Conservation (phyloP, 495 filamentous ascomycete genomes). For the Podospora pseudocomata region DNA sequence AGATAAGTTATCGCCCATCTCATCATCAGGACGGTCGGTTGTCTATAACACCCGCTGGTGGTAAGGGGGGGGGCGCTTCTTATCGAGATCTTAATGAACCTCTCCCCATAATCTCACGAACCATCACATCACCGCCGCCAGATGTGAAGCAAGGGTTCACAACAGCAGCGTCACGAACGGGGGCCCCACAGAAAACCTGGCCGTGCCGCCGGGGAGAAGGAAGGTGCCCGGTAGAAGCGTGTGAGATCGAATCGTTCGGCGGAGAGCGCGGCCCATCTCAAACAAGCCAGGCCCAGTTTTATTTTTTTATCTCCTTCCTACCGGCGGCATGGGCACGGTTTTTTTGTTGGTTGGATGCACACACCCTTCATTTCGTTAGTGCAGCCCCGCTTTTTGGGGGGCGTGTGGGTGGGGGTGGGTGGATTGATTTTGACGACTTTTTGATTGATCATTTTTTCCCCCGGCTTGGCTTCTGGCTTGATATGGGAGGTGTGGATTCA, state of each 20-base stretch:
- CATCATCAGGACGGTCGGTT: background rate
- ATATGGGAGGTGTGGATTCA: background rate
- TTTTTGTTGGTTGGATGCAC: constrained; percentile 3
- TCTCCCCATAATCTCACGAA: background rate
- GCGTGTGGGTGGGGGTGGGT: background rate
- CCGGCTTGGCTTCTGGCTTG: background rate
- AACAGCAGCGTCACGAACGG: background rate
- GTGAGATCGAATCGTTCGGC: constrained; percentile 17
- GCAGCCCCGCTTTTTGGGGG: background rate
- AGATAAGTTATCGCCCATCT: background rate
- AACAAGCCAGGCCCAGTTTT: constrained; percentile 8
- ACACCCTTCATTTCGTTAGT: constrained; percentile 2
- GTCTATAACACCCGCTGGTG: background rate
- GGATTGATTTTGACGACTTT: background rate
- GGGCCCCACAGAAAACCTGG: background rate
- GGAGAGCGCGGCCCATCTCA: constrained; percentile 16
- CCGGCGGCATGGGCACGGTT: constrained; percentile 11
- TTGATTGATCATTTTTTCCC: background rate
- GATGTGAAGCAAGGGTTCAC: background rate
- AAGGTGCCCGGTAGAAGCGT: background rate
- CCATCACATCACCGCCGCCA: background rate
- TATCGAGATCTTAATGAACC: background rate
- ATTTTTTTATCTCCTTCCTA: background rate
- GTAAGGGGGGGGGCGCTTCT: background rate
- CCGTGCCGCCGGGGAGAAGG: background rate